Evolutionary conservation across 2,329 filamentous ascomycete species (phyloP), one percentile per base, ranked within the genome.

Genomic region (Escovopsis sp.): DNA sequence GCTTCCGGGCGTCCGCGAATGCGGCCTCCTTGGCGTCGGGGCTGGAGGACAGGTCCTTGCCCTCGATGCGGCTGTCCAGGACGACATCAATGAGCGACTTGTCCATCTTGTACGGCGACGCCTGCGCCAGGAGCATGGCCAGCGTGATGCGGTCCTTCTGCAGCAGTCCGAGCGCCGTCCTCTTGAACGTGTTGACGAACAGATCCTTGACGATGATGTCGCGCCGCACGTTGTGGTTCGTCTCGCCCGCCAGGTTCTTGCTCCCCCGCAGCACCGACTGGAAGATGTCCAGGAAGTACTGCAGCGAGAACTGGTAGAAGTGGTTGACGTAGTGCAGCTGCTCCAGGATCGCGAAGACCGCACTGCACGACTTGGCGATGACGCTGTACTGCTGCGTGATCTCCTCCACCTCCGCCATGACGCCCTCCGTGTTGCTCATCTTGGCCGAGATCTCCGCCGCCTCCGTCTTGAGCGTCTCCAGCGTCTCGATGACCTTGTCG

Each of bases 251-350:
- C 40, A 91, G 69, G 45, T 77, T 78, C 54, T 81, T 79, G 61
- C 93, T 93, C 44, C 77, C 74, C 51, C 82, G 82, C 33, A 98
- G 72, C 7, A 98, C 91, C 6, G 82, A 78, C 57, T 94, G 84
- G 74, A 98, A 98, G 52, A 98, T 98, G 58, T 95, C 84, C 42
- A 94, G 75, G 65, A 98, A 98, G 65, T 94, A 98, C 61, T 95
- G 88, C 45, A 98, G 72, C 32, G 91, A 98, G 71, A 98, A 98
- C 59, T 96, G 93, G 63, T 98, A 98, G 65, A 96, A 96, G 68
- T 96, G 91, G 61, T 98, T 95, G 59, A 98, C 80, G 57, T 95
- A 93, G 62, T 96, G 89, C 44, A 98, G 75, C 61, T 98, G 89
- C 65, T 98, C 93, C 46, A 98, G 70, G 12, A 98, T 84, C 29